Base-by-base conservation (phyloP, 371 early-diverging fungal genomes). In the Mortierella sp. region DNA sequence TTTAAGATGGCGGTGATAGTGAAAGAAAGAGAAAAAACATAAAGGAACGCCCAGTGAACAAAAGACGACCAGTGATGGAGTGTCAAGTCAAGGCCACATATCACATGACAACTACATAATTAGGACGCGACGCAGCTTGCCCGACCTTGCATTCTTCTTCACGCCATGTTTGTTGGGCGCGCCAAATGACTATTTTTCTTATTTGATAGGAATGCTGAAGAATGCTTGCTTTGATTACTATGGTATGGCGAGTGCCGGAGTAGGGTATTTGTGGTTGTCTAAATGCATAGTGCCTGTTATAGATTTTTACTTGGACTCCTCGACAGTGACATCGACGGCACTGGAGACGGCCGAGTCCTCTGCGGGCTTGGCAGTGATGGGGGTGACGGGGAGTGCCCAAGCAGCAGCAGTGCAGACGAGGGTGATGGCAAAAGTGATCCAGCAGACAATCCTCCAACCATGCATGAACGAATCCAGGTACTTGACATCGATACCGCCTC, bases 371-470 rank as follows among this genome's bases (percentile, higher is more conserved):
- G 80, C 80, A 39, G 76, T 44, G 13, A 80, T 76, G 14, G 80
- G 73, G 29, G 40, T 67, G 29, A 73, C n/a, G 19, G 79, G 75
- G 34, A 79, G 47, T n/a, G 45, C 45, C 75, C 75, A 79, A 4
- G 75, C 74, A 48, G 66, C 74, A 47, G 64, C n/a, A 11, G 71
- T 66, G 79, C 79, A 79, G 41, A 79, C 1, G 19, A 79, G 50
- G 1, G 79, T 79, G 70, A 79, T 79, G 14, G 66, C 79, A 39
- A 79, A 73, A 19, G 79, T 79, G 44, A 79, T 79, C 79, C 79
- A 79, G 47, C 66, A 65, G 4, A 79, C 79, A 34, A 79, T 47
- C 63, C 61, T 73, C 79, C 79, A 79, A 11, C 79, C 79, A 10
- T 44, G n/a, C 79, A 79, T 79, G 66, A 79, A 79, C 24, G 74